Evolutionary conservation across 108 stramenopile genomes (phyloP), one percentile per base, ranked within the genome.

Genomic region (Nitzschia sp.): DNA sequence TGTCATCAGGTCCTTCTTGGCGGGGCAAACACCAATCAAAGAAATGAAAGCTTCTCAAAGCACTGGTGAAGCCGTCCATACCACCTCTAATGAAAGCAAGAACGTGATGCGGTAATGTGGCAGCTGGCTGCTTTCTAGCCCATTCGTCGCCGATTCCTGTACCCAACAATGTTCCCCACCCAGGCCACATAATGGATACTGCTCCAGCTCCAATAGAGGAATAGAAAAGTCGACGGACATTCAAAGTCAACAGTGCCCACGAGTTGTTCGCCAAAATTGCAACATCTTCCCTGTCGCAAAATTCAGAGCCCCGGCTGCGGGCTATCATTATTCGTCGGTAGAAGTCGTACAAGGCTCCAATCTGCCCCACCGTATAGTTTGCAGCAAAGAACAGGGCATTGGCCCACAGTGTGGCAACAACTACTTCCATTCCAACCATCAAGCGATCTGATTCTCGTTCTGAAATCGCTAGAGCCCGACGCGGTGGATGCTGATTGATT

Each of bases 401-500:
- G 29, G 54, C 35, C 56, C 42, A 58, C 25, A 70, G n/a, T 6
- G 29, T 36, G 0, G 38, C 29, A 18, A 59, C 31, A 28, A 70
- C 28, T 23, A 48, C 56, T 23, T 70, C 54, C 1, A 32, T 38
- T 33, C 42, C 68, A 30, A 53, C 45, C 27, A 28, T 4, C n/a
- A 70, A 1, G 0, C 57, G 68, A 59, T 46, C 58, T 34, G 26
- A 23, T 32, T 58, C 56, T 19, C 38, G 11, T 0, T 21, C 21
- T 15, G 68, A 38, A 21, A 70, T 38, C 3, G 58, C 17, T 15
- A 29, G n/a, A 2, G 57, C 68, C 47, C 68, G n/a, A 3, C 47
- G 68, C 32, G 46, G 47, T 29, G 68, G 68, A 25, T 70, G 68
- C 30, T 70, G 68, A n/a, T 34, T 59, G 3, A 70, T 3, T 4